phyloP scores from a whole-genome alignment of 2,329 filamentous ascomycete genomes.

The Ophiocordyceps camponoti-saundersi region DNA sequence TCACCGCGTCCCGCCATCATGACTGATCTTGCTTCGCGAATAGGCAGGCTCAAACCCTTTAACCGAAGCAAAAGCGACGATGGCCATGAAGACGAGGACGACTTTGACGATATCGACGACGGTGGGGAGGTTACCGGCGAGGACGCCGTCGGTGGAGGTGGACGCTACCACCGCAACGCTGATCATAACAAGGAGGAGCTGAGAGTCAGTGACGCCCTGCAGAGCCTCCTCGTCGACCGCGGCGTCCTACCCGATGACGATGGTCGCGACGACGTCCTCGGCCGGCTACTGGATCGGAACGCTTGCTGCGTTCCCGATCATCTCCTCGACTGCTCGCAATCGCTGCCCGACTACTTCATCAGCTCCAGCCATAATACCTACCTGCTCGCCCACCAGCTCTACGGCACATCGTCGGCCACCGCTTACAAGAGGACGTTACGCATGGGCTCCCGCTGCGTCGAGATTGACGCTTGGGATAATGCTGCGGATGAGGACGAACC shows the following conservation, averaged over 20 bases:
- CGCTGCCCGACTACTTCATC: constrained; percentile 54
- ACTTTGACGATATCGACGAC: constrained; percentile 15
- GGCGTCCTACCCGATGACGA: constrained; percentile 29
- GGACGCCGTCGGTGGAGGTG: constrained; percentile 39
- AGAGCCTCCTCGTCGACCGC: constrained; percentile 35
- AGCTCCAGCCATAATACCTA: constrained; percentile 63
- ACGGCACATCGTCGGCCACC: constrained; percentile 40
- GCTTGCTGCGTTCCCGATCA: constrained; percentile 38
- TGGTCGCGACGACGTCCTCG: constrained; percentile 26
- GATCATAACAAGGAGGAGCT: constrained; percentile 35
- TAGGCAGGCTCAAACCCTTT: constrained; percentile 16
- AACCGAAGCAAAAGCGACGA: constrained; percentile 8
- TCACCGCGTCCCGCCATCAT: constrained; percentile 1
- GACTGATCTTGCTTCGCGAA: constrained; percentile 11
- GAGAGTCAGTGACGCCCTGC: constrained; percentile 40
- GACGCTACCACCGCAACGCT: constrained; percentile 31
- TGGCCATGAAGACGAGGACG: constrained; percentile 14
- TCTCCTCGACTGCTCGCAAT: constrained; percentile 38
- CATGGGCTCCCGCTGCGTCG: constrained; percentile 51
- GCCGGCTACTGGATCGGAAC: constrained; percentile 34
- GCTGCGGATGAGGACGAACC: constrained; percentile 42
- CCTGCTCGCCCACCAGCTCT: constrained; percentile 52
- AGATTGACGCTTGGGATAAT: constrained; percentile 59
- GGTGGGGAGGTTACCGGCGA: constrained; percentile 14
- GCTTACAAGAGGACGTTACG: constrained; percentile 46